Percentiles rank a stretch among this genome's conserved stretches.
These are phyloP conservation scores for Fusarium lyarnte DNA, from an alignment of 2,329 filamentous ascomycete genomes.

Conservation along the genomic window DNA sequence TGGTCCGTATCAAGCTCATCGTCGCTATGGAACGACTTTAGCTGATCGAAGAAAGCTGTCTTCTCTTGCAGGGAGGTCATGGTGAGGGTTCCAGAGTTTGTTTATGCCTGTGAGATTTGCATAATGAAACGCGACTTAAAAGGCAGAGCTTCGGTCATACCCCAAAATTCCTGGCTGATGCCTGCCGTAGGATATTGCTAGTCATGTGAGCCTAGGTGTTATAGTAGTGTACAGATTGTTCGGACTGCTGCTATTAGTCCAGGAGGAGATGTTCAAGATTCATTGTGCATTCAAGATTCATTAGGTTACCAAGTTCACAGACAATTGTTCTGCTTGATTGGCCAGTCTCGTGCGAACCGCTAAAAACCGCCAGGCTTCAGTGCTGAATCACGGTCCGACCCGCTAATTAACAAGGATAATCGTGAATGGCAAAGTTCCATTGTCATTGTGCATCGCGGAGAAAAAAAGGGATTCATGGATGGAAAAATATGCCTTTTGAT, in stretches of 20 bases:
- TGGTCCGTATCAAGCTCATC: constrained; percentile 46
- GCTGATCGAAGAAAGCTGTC: constrained; percentile 56
- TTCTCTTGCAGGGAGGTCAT: constrained; percentile 54
- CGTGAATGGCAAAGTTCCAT: not conserved
- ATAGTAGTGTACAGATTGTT: not conserved
- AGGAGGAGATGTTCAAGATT: not conserved
- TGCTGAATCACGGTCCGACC: constrained; percentile 18
- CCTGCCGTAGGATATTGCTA: not conserved
- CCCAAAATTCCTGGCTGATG: not conserved
- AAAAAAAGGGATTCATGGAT: not conserved
- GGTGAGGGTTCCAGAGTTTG: not conserved
- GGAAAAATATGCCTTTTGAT: not conserved
- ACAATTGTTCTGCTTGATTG: constrained; percentile 13
- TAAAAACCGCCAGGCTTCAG: constrained; percentile 36
- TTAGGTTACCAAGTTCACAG: not conserved
- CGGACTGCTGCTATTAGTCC: not conserved
- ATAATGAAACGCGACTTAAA: constrained; percentile 1
- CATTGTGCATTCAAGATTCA: not conserved
- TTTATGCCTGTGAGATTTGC: not conserved
- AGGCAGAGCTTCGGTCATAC: not conserved
- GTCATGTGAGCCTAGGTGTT: constrained; percentile 7
- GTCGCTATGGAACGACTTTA: constrained; percentile 50
- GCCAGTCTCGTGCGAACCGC: not conserved
- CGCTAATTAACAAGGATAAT: not conserved
- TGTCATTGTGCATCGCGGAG: not conserved